phyloP scores from a whole-genome alignment of 371 early-diverging fungal genomes.

The Mortierella sp. region DNA sequence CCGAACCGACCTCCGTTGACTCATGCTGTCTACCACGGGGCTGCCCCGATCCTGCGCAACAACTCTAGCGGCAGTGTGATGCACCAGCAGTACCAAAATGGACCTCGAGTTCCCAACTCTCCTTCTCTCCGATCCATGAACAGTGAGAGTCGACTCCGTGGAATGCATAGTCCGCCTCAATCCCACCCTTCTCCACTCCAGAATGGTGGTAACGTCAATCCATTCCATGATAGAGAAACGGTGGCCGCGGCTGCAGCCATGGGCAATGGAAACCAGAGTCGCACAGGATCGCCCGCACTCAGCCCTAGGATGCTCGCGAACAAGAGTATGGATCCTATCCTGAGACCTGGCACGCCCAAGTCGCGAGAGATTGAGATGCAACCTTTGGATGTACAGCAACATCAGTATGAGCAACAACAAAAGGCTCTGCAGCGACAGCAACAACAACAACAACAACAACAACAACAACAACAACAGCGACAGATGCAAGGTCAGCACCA shows the following conservation, averaged over 20 bases:
- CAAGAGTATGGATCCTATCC: constrained; percentile 11
- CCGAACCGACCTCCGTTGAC: constrained; percentile 25
- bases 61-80: constrained; percentile 27
- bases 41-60: constrained; percentile 30
- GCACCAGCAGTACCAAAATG: constrained; percentile 5
- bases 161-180: not conserved
- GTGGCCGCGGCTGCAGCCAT: constrained; percentile 3
- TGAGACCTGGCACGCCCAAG: not conserved
- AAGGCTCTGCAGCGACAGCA: constrained; percentile 32
- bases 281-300: no score
- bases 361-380: constrained; percentile 45
- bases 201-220: constrained; percentile 15
- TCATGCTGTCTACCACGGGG: constrained; percentile 1
- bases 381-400: constrained; percentile 46
- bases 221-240: constrained; percentile 39
- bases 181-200: not conserved
- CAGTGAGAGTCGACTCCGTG: constrained; percentile 13
- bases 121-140: constrained; percentile 22
- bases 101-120: constrained; percentile 7
- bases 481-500: constrained; percentile 9
- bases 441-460: constrained; percentile 11
- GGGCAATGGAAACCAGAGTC: no score
- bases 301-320: not conserved
- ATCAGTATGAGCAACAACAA: constrained; percentile 40
- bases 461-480: constrained; percentile 12